These are phyloP conservation scores for Termitomyces sp. DNA, from an alignment of 1,284 basidiomycete genomes.

Conservation along the genomic window DNA sequence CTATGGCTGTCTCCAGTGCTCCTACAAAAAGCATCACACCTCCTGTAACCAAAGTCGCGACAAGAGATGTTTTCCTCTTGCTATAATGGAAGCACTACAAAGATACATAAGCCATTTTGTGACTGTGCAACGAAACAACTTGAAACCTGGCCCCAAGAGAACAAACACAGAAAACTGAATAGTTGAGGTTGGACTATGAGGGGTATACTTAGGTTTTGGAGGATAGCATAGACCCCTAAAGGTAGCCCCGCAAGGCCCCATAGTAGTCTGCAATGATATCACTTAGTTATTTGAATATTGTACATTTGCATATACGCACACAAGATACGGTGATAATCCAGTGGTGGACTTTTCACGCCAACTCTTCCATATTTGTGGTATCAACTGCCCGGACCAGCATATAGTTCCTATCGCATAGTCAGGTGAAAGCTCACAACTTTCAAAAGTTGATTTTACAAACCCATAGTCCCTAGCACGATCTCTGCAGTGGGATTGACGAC, in stretches of 20 bases:
- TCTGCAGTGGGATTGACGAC: conserved; percentile 40
- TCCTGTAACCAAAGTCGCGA: conserved; percentile 28
- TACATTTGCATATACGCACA: conserved; percentile 44
- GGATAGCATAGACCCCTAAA: conserved; percentile 64
- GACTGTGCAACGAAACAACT: neutral
- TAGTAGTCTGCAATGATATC: conserved; percentile 40
- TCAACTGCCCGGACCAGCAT: conserved; percentile 63
- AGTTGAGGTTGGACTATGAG: conserved; percentile 73
- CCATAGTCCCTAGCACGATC: conserved; percentile 58
- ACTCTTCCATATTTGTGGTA: conserved; percentile 77
- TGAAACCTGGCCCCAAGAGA: conserved; percentile 62
- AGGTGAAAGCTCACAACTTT: neutral
- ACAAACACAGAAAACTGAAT: conserved; percentile 55
- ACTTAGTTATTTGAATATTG: neutral
- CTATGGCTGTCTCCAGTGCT: conserved; percentile 56
- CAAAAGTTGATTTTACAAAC: conserved; percentile 22
- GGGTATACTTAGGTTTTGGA: conserved; percentile 68
- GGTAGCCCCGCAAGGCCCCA: conserved; percentile 64
- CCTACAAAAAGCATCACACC: conserved; percentile 41
- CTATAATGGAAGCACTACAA: conserved; percentile 61
- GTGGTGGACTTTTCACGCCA: conserved; percentile 68
- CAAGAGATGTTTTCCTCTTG: conserved; percentile 29
- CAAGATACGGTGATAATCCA: conserved; percentile 67
- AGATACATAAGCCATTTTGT: neutral
- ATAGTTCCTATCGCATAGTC: conserved; percentile 44